Evolutionary conservation across 129 eudicot species (phyloP).

Genomic region (Mikania micrantha): DNA sequence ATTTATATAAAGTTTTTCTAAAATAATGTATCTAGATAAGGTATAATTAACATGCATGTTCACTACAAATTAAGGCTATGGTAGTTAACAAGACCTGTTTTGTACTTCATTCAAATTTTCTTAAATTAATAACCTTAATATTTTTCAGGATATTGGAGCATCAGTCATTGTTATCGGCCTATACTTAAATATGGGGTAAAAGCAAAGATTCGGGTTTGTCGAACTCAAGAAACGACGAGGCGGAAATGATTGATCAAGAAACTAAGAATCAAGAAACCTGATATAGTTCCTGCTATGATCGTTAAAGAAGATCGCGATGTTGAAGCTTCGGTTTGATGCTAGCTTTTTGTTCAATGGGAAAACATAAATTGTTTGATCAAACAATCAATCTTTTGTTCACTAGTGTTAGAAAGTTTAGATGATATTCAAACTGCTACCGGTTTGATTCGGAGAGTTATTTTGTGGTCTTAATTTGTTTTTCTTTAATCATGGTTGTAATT

Average conservation of each 20-base stretch:
- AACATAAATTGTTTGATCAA: constrained; percentile 2
- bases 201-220: constrained; percentile 36
- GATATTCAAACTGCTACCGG: constrained; percentile 1
- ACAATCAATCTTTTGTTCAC: neutral
- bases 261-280: neutral
- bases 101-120: neutral
- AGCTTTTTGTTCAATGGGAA: constrained; percentile 3
- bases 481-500: neutral
- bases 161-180: constrained; percentile 33
- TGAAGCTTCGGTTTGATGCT: constrained; percentile 21
- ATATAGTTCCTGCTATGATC: neutral
- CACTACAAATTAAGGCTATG: neutral
- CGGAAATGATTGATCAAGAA: constrained; percentile 10
- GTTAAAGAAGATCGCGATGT: constrained; percentile 12
- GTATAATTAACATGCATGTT: neutral
- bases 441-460: constrained; percentile 3
- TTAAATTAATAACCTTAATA: neutral
- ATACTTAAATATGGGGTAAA: constrained; percentile 55
- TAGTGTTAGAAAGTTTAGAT: constrained; percentile 1
- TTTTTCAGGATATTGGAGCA: constrained; percentile 37
- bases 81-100: neutral
- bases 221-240: constrained; percentile 16
- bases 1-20: no score
- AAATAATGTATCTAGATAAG: no score
- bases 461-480: neutral